Percentiles rank a stretch among this genome's conserved stretches.
Conservation (phyloP, 1,139 yeast species). For the Nakaseomyces glabratus region DNA sequence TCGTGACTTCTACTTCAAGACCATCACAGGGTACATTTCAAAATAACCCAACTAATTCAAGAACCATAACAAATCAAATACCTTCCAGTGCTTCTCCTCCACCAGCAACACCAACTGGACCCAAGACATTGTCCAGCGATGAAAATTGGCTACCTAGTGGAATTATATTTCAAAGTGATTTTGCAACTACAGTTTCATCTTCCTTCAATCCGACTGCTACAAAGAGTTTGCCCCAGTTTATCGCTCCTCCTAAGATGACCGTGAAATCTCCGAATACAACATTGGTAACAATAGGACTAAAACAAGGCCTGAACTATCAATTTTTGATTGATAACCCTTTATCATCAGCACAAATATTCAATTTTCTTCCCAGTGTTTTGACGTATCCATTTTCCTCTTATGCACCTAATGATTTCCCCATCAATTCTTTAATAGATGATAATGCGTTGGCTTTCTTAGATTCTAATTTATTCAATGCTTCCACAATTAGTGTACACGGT, state of each 20-base stretch:
- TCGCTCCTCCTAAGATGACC: slow-evolving; percentile 38
- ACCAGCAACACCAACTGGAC: neutral
- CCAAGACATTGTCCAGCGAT: neutral
- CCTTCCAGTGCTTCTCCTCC: neutral
- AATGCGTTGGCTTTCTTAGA: slow-evolving; percentile 8
- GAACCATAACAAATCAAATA: neutral
- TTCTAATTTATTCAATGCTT: slow-evolving; percentile 35
- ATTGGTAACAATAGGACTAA: slow-evolving; percentile 55
- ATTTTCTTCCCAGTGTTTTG: slow-evolving; percentile 51
- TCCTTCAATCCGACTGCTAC: slow-evolving; percentile 14
- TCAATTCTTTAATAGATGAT: neutral
- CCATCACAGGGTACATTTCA: too few species aligned
- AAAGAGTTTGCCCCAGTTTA: slow-evolving; percentile 48
- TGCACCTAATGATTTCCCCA: neutral
- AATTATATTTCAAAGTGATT: slow-evolving; percentile 10
- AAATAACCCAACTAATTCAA: neutral
- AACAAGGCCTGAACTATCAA: slow-evolving; percentile 53
- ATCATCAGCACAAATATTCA: slow-evolving; percentile 65
- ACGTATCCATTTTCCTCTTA: slow-evolving; percentile 39
- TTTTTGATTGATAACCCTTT: slow-evolving; percentile 55
- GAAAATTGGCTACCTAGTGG: slow-evolving; percentile 15
- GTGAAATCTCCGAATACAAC: slow-evolving; percentile 35
- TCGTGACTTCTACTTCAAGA: too few species aligned
- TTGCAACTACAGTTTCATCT: slow-evolving; percentile 6
- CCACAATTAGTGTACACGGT: slow-evolving; percentile 26